Conservation (phyloP, 1,284 basidiomycete genomes). For the Cryptococcus hybrid region DNA sequence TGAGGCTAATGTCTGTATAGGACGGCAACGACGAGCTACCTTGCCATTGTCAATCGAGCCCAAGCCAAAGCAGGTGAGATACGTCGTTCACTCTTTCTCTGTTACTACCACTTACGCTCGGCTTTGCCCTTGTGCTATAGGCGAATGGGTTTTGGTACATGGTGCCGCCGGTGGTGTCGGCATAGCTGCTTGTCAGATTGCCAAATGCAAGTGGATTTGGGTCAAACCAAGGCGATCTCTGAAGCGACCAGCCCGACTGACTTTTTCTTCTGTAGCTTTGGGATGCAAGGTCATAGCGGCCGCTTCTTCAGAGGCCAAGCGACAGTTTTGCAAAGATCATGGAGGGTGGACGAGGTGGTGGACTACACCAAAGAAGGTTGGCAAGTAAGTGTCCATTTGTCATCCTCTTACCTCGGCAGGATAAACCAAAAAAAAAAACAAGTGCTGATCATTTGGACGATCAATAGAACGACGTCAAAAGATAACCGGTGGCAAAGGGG, state of each 20-base stretch:
- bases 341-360: slow-evolving; percentile 50
- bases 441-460: too few relatives aligned
- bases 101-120: not conserved
- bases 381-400: slow-evolving; percentile 30
- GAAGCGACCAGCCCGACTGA: not conserved
- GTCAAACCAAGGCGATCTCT: too few relatives aligned
- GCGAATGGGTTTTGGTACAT: slow-evolving; percentile 81
- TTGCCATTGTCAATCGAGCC: slow-evolving; percentile 81
- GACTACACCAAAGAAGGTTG: slow-evolving; percentile 51
- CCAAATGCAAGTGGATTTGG: slow-evolving; percentile 56
- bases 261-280: slow-evolving; percentile 9
- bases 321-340: slow-evolving; percentile 45
- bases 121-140: slow-evolving; percentile 42
- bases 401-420: not conserved
- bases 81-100: not conserved
- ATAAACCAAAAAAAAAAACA: too few relatives aligned
- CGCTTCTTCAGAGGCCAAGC: slow-evolving; percentile 49
- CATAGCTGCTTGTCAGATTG: slow-evolving; percentile 83
- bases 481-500: slow-evolving; percentile 75
- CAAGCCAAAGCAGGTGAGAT: slow-evolving; percentile 64
- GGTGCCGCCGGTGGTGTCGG: slow-evolving; percentile 88
- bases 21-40: slow-evolving; percentile 92
- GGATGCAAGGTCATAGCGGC: slow-evolving; percentile 55
- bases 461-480: slow-evolving; percentile 54
- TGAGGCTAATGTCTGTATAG: slow-evolving; percentile 7